Evolutionary conservation across 2,329 filamentous ascomycete genomes (phyloP).

Genomic region (Colletotrichum euphorbiae): DNA sequence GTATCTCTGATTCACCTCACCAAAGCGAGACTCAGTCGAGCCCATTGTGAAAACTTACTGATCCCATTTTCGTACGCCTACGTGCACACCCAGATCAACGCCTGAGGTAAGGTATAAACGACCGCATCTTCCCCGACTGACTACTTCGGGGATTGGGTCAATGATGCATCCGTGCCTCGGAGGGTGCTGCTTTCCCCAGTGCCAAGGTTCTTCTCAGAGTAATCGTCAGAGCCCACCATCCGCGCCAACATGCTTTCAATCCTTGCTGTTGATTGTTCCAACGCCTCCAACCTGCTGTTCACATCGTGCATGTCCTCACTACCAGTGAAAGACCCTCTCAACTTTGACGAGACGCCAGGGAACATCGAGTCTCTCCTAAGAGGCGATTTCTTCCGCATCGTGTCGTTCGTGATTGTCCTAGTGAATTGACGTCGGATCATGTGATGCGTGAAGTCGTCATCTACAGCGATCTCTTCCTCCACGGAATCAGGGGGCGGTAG

Average conservation of each 20-base stretch:
- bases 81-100: not conserved
- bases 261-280: constrained; percentile 63
- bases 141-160: constrained; percentile 48
- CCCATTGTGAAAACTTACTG: not conserved
- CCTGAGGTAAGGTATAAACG: not conserved
- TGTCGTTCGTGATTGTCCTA: constrained; percentile 56
- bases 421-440: constrained; percentile 69
- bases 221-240: constrained; percentile 47
- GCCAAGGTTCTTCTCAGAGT: constrained; percentile 43
- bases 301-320: constrained; percentile 59
- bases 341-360: constrained; percentile 62
- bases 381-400: constrained; percentile 46
- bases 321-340: constrained; percentile 62
- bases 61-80: not conserved
- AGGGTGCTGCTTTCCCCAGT: constrained; percentile 47
- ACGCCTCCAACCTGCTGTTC: constrained; percentile 56
- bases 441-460: constrained; percentile 69
- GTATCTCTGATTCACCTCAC: too few relatives aligned
- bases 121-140: constrained; percentile 20
- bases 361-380: constrained; percentile 69
- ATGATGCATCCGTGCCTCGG: constrained; percentile 43
- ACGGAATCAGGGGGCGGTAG: constrained; percentile 73
- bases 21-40: too few relatives aligned
- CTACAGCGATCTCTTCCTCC: constrained; percentile 66
- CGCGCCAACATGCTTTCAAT: constrained; percentile 61